Evolutionary conservation across 257 asterid species (phyloP).

Genomic region (Ilex aquifolium): DNA sequence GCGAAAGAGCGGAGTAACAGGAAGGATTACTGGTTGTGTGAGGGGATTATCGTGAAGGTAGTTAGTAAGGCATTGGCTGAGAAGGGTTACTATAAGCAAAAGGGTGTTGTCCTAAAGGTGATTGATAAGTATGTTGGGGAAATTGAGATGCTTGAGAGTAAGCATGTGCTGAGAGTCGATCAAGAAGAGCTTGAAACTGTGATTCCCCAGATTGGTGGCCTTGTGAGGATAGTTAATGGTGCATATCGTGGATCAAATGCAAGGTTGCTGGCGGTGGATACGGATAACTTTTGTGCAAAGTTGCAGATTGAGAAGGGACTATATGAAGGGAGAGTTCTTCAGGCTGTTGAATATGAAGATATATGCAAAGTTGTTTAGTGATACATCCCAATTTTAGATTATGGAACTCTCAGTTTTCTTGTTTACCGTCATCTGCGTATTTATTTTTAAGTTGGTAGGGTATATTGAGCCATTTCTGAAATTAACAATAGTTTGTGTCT

Average conservation of each 20-base stretch:
- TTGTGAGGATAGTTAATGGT: constrained; percentile 82
- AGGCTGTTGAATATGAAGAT: constrained; percentile 86
- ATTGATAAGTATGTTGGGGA: constrained; percentile 83
- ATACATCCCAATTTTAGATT: constrained; percentile 1
- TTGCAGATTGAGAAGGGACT: constrained; percentile 88
- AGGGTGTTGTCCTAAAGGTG: constrained; percentile 69
- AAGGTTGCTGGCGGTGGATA: constrained; percentile 54
- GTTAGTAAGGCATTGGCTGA: constrained; percentile 82
- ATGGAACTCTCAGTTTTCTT: background rate
- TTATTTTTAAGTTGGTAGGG: too few relatives aligned
- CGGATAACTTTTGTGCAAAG: constrained; percentile 63
- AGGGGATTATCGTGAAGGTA: constrained; percentile 81
- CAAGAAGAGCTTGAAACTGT: constrained; percentile 96
- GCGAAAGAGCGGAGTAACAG: constrained; percentile 74
- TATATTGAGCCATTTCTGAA: too few relatives aligned
- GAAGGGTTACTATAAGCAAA: constrained; percentile 85
- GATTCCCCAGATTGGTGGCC: constrained; percentile 91
- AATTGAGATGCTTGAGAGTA: constrained; percentile 88
- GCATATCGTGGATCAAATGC: constrained; percentile 82
- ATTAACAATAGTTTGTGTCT: too few relatives aligned
- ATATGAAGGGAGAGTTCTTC: constrained; percentile 77
- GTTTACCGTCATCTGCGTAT: too few relatives aligned
- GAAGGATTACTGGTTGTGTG: constrained; percentile 91
- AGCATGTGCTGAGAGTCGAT: constrained; percentile 83
- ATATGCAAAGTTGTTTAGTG: constrained; percentile 62